Percentiles rank a stretch among this genome's conserved stretches.
phyloP scores from a whole-genome alignment of 2,329 filamentous ascomycete genomes.

The Xylariaceae sp. region DNA sequence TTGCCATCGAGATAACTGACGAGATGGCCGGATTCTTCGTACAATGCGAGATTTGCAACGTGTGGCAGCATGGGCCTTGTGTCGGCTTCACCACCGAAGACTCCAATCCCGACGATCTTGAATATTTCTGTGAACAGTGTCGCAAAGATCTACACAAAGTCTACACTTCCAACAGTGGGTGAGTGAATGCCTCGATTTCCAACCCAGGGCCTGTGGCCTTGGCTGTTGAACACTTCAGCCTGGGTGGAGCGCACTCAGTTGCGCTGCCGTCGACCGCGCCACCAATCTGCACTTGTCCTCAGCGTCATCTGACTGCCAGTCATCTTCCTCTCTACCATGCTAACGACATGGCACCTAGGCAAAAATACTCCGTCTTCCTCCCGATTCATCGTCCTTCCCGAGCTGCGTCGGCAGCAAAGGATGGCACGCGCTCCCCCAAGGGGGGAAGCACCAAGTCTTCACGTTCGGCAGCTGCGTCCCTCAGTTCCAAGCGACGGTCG shows the following conservation, averaged over 20 bases:
- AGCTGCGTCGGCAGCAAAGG: slow-evolving; percentile 63
- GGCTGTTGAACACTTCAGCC: slow-evolving; percentile 15
- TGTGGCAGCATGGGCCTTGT: slow-evolving; percentile 98
- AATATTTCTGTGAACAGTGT: slow-evolving; percentile 97
- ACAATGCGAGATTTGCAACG: slow-evolving; percentile 95
- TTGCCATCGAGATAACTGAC: slow-evolving; percentile 64
- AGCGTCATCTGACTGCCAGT: not conserved
- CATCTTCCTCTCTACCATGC: slow-evolving; percentile 15
- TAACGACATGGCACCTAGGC: slow-evolving; percentile 44
- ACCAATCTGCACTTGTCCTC: slow-evolving; percentile 9
- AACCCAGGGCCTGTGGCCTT: slow-evolving; percentile 7
- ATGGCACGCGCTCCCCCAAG: slow-evolving; percentile 51
- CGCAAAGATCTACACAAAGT: slow-evolving; percentile 87
- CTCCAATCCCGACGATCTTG: slow-evolving; percentile 71
- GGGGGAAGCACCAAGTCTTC: slow-evolving; percentile 52
- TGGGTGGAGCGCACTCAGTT: slow-evolving; percentile 19
- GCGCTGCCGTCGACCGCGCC: slow-evolving; percentile 14
- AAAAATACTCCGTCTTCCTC: slow-evolving; percentile 64
- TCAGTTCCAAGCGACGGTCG: slow-evolving; percentile 76
- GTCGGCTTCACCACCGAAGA: slow-evolving; percentile 95
- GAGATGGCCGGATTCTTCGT: slow-evolving; percentile 94
- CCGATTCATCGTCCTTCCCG: slow-evolving; percentile 55
- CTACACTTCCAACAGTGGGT: slow-evolving; percentile 79
- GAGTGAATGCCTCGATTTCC: slow-evolving; percentile 34
- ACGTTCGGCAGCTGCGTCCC: slow-evolving; percentile 41